Evolutionary conservation across 495 filamentous ascomycete genomes (phyloP).

Genomic region (Corynascus novoguineensis): DNA sequence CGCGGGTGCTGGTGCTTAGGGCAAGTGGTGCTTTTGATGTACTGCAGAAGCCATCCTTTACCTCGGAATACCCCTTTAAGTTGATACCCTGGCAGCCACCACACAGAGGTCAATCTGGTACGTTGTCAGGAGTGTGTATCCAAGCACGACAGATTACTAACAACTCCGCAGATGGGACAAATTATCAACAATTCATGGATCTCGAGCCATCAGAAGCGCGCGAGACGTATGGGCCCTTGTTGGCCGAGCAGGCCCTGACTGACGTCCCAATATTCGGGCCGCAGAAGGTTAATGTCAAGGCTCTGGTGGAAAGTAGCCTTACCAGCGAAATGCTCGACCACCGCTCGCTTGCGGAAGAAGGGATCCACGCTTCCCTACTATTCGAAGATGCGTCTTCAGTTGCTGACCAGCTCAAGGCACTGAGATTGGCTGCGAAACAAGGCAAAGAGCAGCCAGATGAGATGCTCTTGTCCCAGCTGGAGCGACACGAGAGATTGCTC

Average conservation of each 20-base stretch:
- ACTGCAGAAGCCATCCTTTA: conserved; percentile 54
- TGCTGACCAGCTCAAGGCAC: conserved; percentile 36
- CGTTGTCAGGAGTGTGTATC: background rate
- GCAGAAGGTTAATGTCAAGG: conserved; percentile 28
- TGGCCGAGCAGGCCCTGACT: conserved; percentile 38
- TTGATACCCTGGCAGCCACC: conserved; percentile 45
- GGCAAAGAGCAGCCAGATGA: background rate
- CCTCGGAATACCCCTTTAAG: conserved; percentile 45
- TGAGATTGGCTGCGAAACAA: conserved; percentile 31
- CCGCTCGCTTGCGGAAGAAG: conserved; percentile 23
- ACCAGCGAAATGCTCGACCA: conserved; percentile 16
- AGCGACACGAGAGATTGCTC: conserved; percentile 43
- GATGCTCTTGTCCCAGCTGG: conserved; percentile 32
- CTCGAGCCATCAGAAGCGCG: conserved; percentile 41
- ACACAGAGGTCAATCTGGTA: conserved; percentile 44
- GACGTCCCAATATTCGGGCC: conserved; percentile 43
- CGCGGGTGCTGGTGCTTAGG: conserved; percentile 61
- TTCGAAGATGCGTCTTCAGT: conserved; percentile 30
- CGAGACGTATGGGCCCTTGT: conserved; percentile 39
- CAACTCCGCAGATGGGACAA: conserved; percentile 31
- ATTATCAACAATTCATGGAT: conserved; percentile 42
- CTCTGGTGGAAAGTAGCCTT: conserved; percentile 34
- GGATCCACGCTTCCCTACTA: conserved; percentile 21
- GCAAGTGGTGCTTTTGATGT: conserved; percentile 64
- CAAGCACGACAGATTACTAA: conserved; percentile 4